Conservation (phyloP, 805 yeast genomes). For the Saturnispora quitensis region DNA sequence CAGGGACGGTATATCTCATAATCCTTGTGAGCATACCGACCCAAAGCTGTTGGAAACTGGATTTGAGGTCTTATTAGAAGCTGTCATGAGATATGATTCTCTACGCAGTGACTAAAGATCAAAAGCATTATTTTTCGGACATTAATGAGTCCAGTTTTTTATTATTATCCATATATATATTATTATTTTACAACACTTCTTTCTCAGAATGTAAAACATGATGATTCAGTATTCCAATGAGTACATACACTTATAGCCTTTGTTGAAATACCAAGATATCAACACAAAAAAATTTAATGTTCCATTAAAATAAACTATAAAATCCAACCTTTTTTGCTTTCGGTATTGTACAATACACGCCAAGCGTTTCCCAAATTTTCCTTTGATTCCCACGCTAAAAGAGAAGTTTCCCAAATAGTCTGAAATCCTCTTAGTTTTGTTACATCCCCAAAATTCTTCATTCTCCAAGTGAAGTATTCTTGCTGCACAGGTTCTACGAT, state of each 20-base stretch:
- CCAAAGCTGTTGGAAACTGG: constrained; percentile 61
- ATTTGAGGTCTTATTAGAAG: constrained; percentile 44
- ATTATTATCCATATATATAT: not conserved
- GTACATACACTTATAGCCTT: no score
- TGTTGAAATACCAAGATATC: no score
- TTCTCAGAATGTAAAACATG: no score
- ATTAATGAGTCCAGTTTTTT: not conserved
- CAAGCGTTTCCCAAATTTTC: constrained; percentile 1
- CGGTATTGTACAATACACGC: not conserved
- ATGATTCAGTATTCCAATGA: no score
- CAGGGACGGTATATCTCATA: constrained; percentile 57
- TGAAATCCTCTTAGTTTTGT: constrained; percentile 10
- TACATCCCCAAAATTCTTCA: constrained; percentile 9
- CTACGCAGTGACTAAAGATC: constrained; percentile 7
- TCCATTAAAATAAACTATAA: not conserved
- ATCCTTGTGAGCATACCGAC: constrained; percentile 54
- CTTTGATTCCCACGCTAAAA: constrained; percentile 13
- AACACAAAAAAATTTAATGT: not conserved
- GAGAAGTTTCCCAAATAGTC: constrained; percentile 9
- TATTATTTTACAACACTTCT: no score
- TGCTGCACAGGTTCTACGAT: constrained; percentile 9
- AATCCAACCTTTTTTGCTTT: not conserved
- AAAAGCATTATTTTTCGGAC: not conserved
- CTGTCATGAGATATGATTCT: constrained; percentile 28
- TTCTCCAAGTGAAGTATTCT: constrained; percentile 13